Base-by-base conservation (phyloP, 257 asterid species). In the Primulina huaijiensis region DNA sequence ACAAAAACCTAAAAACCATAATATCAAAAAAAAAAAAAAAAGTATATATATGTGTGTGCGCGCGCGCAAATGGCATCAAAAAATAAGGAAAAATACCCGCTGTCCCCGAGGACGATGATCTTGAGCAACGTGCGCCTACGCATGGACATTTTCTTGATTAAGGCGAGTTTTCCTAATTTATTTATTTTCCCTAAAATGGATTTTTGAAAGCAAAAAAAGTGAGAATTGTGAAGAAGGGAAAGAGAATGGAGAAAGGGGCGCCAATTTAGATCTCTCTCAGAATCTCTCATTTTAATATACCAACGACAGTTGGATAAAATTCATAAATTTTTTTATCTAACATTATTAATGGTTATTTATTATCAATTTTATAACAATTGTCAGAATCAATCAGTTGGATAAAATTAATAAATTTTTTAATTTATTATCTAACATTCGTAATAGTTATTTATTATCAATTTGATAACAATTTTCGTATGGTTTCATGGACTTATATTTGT, bases 61-160 rank as follows among this genome's bases (percentile, higher is more conserved):
- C 23, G 23, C 23, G 25, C 25, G 25, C 25, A 23, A 17, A n/a
- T 71, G 43, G 16, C 73, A 69, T 35, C 60, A 69, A 69, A 50
- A 30, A 23, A 17, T 12, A 16, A 61, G 10, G n/a, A 35, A 2
- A 68, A 62, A 72, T 78, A 91, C 99, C 99, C 99, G 81, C 99
- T 94, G 67, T 94, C 99, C 69, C 97, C 99, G 73, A 94, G 97
- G 79, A 94, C 93, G 85, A 94, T 94, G 72, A 94, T 96, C 86
- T 93, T 93, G 78, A 93, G 97, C 88, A 93, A 84, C 27, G 94
- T 89, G 73, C 97, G 84, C 85, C 97, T 72, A 68, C 97, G 97
- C 78, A 81, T 29, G 63, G 97, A 91, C 99, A 94, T 94, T 73
- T 77, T 76, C 2, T 74, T 74, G 81, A 71, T 75, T 53, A 56